Evolutionary conservation across 495 filamentous ascomycete genomes (phyloP), one percentile per base, ranked within the genome.

Genomic region (Podospora comata): DNA sequence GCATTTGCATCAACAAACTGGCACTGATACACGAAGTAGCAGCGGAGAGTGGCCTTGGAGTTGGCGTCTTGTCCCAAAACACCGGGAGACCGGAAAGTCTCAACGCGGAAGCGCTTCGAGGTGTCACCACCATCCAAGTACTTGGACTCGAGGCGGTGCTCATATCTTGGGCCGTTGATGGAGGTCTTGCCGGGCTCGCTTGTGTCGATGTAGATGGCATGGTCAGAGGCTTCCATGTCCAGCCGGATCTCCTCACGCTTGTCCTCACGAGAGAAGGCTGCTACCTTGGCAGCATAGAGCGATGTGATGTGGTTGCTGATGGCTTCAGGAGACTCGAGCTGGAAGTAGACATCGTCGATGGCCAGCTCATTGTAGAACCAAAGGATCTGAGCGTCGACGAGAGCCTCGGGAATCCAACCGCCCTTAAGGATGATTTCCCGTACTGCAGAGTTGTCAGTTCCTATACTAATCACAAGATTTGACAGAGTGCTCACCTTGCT

Each of bases 321-420:
- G 62, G 91, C 92, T 56, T 93, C 91, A 27, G 89, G 90, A 3
- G 86, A 86, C 81, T 99, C 95, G 48, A 92, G 92, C 77, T 96
- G 91, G 84, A 99, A 99, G 81, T 99, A 99, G 82, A 97, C 94
- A 79, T 99, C 95, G 79, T 99, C 95, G 74, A 99, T 99, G 64
- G 95, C 96, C 16, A 99, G 86, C 77, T 93, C 90, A 72, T 95
- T 91, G 82, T 99, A 99, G 84, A 99, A 99, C 96, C 95, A 98
- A 19, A 85, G 85, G 34, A 92, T 92, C 79, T 99, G 93, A 2
- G 88, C 85, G 66, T 93, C 88, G 53, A 97, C 85, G 70, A 97
- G 90, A 56, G 91, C 86, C 64, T 84, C 81, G 2, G 95, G 95
- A 65, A 99, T 92, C 87, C 97, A 97, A 54, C 86, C 89, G 75